Percentiles rank a stretch among this genome's conserved stretches.
Evolutionary conservation across 228 moss, liverwort and hornwort genomes (phyloP).

Genomic region (Sphagnum fallax): DNA sequence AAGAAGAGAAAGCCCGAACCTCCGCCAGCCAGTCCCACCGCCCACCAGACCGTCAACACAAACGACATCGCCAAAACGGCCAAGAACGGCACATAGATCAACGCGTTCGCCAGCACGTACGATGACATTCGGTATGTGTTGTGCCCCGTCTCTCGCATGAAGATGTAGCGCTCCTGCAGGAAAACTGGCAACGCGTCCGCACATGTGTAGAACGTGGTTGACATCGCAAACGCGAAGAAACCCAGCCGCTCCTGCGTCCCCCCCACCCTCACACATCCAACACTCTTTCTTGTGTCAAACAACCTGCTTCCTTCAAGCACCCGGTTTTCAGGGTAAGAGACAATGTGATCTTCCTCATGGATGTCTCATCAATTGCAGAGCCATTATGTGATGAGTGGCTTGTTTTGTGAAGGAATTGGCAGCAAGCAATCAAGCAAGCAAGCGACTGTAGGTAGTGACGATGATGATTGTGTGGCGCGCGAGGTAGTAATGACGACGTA

Average conservation of each 20-base stretch:
- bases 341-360: no score
- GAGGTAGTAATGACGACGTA: neutral
- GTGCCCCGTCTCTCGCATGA: slow-evolving; percentile 73
- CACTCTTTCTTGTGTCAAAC: no score
- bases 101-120: slow-evolving; percentile 68
- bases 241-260: slow-evolving; percentile 56
- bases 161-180: slow-evolving; percentile 80
- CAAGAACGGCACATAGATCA: slow-evolving; percentile 78
- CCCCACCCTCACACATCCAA: neutral
- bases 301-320: no score
- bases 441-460: no score
- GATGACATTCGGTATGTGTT: slow-evolving; percentile 87
- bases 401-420: no score
- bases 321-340: no score
- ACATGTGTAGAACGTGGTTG: slow-evolving; percentile 78
- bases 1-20: slow-evolving; percentile 66
- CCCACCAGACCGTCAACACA: slow-evolving; percentile 66
- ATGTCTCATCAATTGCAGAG: no score
- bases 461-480: neutral
- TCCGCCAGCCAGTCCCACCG: slow-evolving; percentile 82
- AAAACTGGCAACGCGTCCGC: slow-evolving; percentile 77
- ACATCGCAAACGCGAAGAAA: slow-evolving; percentile 91
- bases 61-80: slow-evolving; percentile 68
- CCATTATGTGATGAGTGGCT: no score
- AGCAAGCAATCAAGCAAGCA: no score